Percentiles rank a stretch among this genome's conserved stretches.
Conservation (phyloP, 306 rosid species). For the Betula pendula region DNA sequence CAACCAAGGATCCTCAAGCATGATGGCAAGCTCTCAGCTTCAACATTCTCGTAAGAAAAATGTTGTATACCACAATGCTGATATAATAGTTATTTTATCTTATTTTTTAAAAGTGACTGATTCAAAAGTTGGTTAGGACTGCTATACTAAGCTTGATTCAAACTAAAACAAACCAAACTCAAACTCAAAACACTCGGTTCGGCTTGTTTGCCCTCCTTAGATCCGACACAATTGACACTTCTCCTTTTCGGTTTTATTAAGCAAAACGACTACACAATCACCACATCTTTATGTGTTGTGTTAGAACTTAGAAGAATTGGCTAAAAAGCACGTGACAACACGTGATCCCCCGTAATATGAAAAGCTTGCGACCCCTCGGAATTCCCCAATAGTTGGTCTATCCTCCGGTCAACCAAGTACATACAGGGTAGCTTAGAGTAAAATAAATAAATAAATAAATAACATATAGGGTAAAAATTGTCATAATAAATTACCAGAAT, state of each 20-base stretch:
- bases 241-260: neutral
- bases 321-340: neutral
- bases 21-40: too few relatives aligned
- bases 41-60: too few relatives aligned
- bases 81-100: too few relatives aligned
- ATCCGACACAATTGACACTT: neutral
- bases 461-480: neutral
- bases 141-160: neutral
- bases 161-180: neutral
- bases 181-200: neutral
- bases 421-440: too few relatives aligned
- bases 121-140: too few relatives aligned
- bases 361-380: neutral
- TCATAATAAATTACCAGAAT: neutral
- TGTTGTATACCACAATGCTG: too few relatives aligned
- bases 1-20: too few relatives aligned
- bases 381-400: neutral
- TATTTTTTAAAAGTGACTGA: too few relatives aligned
- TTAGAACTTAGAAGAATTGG: neutral
- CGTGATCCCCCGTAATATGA: neutral
- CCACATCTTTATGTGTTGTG: neutral
- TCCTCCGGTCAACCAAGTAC: neutral
- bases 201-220: neutral
- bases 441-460: too few relatives aligned
- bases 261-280: neutral